These are phyloP conservation scores for Eruca vesicaria DNA, from an alignment of 441 rosid species.

Conservation along the genomic window DNA sequence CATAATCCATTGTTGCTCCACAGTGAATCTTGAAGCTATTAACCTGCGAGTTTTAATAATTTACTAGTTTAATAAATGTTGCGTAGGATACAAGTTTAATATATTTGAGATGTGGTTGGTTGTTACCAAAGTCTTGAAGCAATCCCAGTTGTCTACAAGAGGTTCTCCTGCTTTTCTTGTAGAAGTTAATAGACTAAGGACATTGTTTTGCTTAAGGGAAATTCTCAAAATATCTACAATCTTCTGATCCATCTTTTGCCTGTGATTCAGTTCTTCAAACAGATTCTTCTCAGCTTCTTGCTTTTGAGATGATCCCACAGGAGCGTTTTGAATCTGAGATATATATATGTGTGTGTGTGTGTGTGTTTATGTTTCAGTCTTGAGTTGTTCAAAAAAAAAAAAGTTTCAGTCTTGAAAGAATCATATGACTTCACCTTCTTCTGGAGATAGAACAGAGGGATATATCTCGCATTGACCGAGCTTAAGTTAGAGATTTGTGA, in stretches of 20 bases:
- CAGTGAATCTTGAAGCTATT: conserved; percentile 47
- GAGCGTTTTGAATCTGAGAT: conserved; percentile 39
- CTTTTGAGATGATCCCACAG: conserved; percentile 41
- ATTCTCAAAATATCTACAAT: conserved; percentile 32
- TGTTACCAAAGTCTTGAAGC: conserved; percentile 57
- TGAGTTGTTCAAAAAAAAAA: too few relatives aligned
- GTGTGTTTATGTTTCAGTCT: too few relatives aligned
- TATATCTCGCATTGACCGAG: too few relatives aligned
- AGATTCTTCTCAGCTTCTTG: conserved; percentile 44
- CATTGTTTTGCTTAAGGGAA: conserved; percentile 39
- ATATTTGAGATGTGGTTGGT: background rate
- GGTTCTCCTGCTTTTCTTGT: conserved; percentile 52
- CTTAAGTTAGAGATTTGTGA: too few relatives aligned
- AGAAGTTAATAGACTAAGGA: conserved; percentile 32
- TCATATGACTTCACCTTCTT: too few relatives aligned
- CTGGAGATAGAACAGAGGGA: too few relatives aligned
- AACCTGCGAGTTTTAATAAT: conserved; percentile 37
- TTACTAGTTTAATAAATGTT: background rate
- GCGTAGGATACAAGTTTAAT: conserved; percentile 1
- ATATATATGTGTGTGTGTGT: too few relatives aligned
- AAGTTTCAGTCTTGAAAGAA: too few relatives aligned
- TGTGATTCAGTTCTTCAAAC: conserved; percentile 26
- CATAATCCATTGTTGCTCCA: conserved; percentile 48
- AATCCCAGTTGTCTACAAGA: conserved; percentile 74
- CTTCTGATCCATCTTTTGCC: conserved; percentile 44